Base-by-base conservation (phyloP, 2,329 filamentous ascomycete genomes). In the Colletotrichum camelliae region DNA sequence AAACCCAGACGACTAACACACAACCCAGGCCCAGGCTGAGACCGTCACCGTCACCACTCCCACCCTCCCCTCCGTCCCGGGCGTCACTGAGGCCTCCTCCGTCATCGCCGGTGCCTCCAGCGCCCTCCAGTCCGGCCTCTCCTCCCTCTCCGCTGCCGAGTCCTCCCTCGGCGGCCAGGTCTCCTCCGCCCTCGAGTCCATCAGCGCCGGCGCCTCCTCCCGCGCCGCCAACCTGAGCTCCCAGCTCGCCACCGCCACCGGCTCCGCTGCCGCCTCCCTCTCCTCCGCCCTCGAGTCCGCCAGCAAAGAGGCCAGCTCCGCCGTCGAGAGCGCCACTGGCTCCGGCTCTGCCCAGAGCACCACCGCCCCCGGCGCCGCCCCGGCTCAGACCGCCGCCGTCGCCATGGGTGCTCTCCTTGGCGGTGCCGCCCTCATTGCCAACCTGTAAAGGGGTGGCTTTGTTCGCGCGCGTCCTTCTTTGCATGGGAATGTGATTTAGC, bases 381-480 rank as follows among this genome's bases (percentile, higher is more conserved):
- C 84, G 61, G 79, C 80, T 71, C 84, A 83, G 77, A 88, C 86
- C 18, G 88, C 83, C 33, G 86, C 84, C 33, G 78, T 88, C 57
- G 87, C 85, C 24, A 81, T 89, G 62, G 87, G 87, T 37, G 87
- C 87, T 29, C 82, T 89, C 74, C 81, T 89, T 65, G 88, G 87
- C 29, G 88, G 87, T 78, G 87, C 85, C 4, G 88, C 86, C 67
- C 73, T 88, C 67, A 77, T 88, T 64, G 84, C 81, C 79, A 88
- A 88, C 83, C 72, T 89, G 79, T 89, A 87, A 84, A 79, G 60
- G 27, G 58, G 33, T n/a, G 13, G 29, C 13, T 15, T 27, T 16
- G 35, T 55, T 35, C 31, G 37, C 29, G 29, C 58, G 58, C 21
- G 37, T 18, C 24, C 37, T 35, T 37, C 57, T 58, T 67, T 57